A percentile compares a stretch with the other conserved stretches of the same genome.
Conservation (phyloP, 164 flowering plant genomes). For the Piper betle region DNA sequence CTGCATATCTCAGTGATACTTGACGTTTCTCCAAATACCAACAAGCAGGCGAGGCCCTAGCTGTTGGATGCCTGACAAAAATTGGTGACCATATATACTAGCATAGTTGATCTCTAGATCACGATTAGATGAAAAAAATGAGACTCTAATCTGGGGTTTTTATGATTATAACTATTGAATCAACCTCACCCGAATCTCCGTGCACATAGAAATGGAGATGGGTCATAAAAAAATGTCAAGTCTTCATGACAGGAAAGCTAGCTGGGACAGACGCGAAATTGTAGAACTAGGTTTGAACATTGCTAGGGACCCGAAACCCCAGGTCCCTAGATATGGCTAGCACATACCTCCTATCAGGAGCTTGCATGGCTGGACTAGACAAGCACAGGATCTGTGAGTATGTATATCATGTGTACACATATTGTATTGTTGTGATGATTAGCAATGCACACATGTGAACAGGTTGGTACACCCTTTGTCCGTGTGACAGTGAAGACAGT, state of each 20-base stretch:
- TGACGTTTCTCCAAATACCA: background rate
- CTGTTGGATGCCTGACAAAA: background rate
- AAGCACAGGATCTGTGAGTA: constrained; percentile 26
- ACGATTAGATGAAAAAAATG: too few species aligned
- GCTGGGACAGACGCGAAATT: too few species aligned
- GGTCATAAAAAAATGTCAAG: too few species aligned
- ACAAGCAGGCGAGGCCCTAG: background rate
- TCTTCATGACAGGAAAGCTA: too few species aligned
- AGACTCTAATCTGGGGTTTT: too few species aligned
- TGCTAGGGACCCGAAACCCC: background rate
- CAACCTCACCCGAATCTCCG: too few species aligned
- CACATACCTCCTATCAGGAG: background rate
- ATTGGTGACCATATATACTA: too few species aligned
- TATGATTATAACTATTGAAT: too few species aligned
- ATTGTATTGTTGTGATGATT: constrained; percentile 85
- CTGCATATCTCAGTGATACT: background rate
- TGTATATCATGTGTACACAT: constrained; percentile 15
- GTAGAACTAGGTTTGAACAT: background rate
- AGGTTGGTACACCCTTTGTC: constrained; percentile 78
- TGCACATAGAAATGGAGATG: too few species aligned
- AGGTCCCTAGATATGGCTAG: background rate
- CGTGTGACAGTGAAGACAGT: constrained; percentile 39
- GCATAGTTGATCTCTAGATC: too few species aligned
- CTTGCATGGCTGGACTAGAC: constrained; percentile 21
- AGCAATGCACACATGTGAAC: constrained; percentile 74